phyloP scores from a whole-genome alignment of 768 basidiomycete genomes.

The Cyathus striatus region DNA sequence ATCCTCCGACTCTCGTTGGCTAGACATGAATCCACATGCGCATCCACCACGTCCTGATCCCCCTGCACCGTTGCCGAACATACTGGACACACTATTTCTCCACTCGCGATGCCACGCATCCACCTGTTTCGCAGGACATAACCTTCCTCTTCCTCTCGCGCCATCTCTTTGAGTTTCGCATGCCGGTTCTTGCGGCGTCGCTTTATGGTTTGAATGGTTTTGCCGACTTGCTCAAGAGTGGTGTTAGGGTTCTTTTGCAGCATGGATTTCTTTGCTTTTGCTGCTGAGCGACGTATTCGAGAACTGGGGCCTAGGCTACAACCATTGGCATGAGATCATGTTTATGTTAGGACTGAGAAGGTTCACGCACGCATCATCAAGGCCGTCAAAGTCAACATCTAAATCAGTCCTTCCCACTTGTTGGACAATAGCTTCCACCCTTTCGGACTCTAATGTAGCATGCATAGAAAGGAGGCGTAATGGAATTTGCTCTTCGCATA shows the following conservation, averaged over 20 bases:
- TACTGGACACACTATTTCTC: conserved; percentile 62
- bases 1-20: conserved; percentile 44
- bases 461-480: conserved; percentile 66
- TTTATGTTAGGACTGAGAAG: background rate
- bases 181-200: conserved; percentile 67
- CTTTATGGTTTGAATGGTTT: conserved; percentile 58
- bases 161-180: conserved; percentile 60
- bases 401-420: conserved; percentile 58
- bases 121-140: conserved; percentile 20
- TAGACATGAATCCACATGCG: conserved; percentile 79
- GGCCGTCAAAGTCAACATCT: conserved; percentile 48
- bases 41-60: conserved; percentile 69
- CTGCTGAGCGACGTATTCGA: conserved; percentile 31
- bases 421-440: conserved; percentile 63
- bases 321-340: conserved; percentile 2
- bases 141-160: conserved; percentile 55
- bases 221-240: conserved; percentile 36
- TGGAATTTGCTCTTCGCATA: conserved; percentile 70
- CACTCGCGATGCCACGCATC: conserved; percentile 23
- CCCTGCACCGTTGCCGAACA: conserved; percentile 55
- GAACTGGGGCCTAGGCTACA: conserved; percentile 26
- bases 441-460: conserved; percentile 58
- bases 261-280: conserved; percentile 35
- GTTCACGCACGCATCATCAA: conserved; percentile 47
- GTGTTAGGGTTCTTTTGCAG: conserved; percentile 17